Evolutionary conservation across 495 filamentous ascomycete genomes (phyloP).

Genomic region (Delitschia confertaspora): DNA sequence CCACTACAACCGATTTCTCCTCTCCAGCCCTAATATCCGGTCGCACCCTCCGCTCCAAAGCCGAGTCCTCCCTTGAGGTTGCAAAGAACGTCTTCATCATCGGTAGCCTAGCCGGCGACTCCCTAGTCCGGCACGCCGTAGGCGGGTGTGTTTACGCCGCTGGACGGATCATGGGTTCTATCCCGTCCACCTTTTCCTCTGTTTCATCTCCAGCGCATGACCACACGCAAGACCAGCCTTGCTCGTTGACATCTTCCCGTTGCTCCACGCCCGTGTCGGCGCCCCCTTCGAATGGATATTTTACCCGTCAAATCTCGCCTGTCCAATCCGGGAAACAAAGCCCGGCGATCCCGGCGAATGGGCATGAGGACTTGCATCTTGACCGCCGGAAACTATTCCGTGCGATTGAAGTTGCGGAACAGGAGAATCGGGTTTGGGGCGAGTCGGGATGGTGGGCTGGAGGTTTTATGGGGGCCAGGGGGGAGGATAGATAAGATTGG

Average conservation of each 20-base stretch:
- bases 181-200: constrained; percentile 2
- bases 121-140: constrained; percentile 54
- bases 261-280: neutral
- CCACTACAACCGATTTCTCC: neutral
- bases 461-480: too few relatives aligned
- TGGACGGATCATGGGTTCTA: constrained; percentile 41
- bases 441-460: constrained; percentile 28
- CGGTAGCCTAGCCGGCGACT: constrained; percentile 57
- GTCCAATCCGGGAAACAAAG: neutral
- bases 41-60: constrained; percentile 48
- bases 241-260: constrained; percentile 1
- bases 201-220: neutral
- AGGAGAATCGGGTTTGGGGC: constrained; percentile 22
- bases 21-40: constrained; percentile 40
- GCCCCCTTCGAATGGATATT: neutral
- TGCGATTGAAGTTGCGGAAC: constrained; percentile 19
- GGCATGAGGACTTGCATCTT: constrained; percentile 28
- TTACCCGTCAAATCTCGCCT: neutral
- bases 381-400: constrained; percentile 24
- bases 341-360: constrained; percentile 16
- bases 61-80: constrained; percentile 47
- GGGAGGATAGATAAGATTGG: too few relatives aligned
- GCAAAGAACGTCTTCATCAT: constrained; percentile 50
- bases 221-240: neutral
- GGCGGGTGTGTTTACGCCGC: constrained; percentile 54